Evolutionary conservation across 148 eudicot species (phyloP).

Genomic region (Pouteria glomerata): DNA sequence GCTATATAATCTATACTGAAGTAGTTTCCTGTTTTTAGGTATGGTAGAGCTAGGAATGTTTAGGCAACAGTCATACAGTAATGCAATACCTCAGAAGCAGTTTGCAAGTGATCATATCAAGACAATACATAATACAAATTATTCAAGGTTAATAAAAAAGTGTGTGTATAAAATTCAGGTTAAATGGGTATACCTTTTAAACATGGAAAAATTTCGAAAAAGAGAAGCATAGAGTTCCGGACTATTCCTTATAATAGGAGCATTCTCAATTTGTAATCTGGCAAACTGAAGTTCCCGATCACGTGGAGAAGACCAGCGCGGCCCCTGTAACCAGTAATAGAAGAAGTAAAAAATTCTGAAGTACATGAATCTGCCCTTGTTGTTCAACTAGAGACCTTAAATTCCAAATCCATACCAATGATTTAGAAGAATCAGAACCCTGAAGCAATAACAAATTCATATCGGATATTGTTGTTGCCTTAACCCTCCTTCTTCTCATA

Average conservation of each 20-base stretch:
- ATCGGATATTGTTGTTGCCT: slow-evolving; percentile 36
- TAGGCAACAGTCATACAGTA: background rate
- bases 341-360: background rate
- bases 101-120: background rate
- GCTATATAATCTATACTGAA: background rate
- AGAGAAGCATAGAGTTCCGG: slow-evolving; percentile 48
- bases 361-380: background rate
- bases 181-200: slow-evolving; percentile 41
- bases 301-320: slow-evolving; percentile 32
- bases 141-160: background rate
- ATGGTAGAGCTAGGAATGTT: background rate
- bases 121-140: background rate
- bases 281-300: slow-evolving; percentile 57
- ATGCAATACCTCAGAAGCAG: background rate
- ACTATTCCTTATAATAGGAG: slow-evolving; percentile 31
- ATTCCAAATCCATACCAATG: slow-evolving; percentile 32
- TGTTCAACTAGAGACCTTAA: background rate
- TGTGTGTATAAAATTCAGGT: background rate
- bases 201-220: slow-evolving; percentile 60
- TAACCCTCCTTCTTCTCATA: slow-evolving; percentile 28
- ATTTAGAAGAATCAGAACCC: slow-evolving; percentile 17
- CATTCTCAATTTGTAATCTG: slow-evolving; percentile 48
- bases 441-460: slow-evolving; percentile 49
- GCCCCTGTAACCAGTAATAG: slow-evolving; percentile 32
- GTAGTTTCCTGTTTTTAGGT: background rate